Evolutionary conservation across 352 stramenopile species (phyloP), one percentile per base, ranked within the genome.

Genomic region (Phytophthora tubulina): DNA sequence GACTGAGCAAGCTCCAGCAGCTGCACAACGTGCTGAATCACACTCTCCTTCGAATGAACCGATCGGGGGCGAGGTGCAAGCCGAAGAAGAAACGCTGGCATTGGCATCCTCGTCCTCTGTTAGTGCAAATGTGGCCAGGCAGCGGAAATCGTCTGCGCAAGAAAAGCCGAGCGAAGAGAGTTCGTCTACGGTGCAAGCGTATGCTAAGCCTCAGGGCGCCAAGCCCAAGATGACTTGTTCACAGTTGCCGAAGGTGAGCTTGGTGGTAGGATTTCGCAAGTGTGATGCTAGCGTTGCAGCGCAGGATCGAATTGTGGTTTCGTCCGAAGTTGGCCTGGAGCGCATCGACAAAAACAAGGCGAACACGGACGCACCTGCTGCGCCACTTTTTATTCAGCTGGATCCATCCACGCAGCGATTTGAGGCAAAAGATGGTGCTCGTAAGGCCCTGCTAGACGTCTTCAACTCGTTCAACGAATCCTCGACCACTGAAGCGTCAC

Each of bases 181-280:
- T 17, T 61, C 36, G 9, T 59, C 50, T 14, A 33, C 32, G 7
- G 4, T 70, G 36, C 55, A 50, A 59, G 32, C 44, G n/a, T 67
- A 72, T 65, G 30, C 85, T 44, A 74, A 81, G 41, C 61, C 61
- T 52, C 64, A 78, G 17, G 57, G 38, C 27, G 38, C 41, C 21
- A 82, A 77, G 17, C 77, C 72, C 2, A 82, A 81, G 33, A 79
- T 73, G 74, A 71, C 63, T 36, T 85, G 79, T 45, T 63, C 54
- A 15, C 61, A 66, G 21, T 67, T 84, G 21, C 81, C 81, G 6
- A 84, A 82, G 53, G 81, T 89, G 17, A 79, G 75, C 44, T 63
- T 89, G 15, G 65, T 79, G 14, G 67, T 89, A 44, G 77, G 74
- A 27, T 89, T 84, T 55, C 63, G 69, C 56, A 81, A 77, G 10